Conservation (phyloP, 2,329 filamentous ascomycete species). For the Bipolaris zeicola region DNA sequence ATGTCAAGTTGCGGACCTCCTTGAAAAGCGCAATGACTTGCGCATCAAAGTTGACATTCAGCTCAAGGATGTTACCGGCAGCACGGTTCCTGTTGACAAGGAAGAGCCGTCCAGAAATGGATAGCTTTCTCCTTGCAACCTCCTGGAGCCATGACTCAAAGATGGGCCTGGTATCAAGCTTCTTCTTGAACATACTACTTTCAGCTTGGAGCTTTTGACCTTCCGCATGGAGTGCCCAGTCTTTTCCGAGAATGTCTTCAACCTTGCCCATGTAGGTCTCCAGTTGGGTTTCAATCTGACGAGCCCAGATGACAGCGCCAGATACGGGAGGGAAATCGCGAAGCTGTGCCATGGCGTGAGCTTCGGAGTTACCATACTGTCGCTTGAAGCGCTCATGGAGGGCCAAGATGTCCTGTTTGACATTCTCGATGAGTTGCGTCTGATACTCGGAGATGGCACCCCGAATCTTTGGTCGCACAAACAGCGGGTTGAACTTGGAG, state of each 20-base stretch:
- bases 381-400: constrained; percentile 98
- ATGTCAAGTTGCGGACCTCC: constrained; percentile 92
- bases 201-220: constrained; percentile 92
- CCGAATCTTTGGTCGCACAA: constrained; percentile 98
- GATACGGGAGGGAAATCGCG: constrained; percentile 95
- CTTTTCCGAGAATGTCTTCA: constrained; percentile 93
- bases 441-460: constrained; percentile 98
- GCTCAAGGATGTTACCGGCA: constrained; percentile 85
- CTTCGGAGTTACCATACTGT: constrained; percentile 97
- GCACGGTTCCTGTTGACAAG: constrained; percentile 85
- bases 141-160: constrained; percentile 96
- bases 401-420: constrained; percentile 91
- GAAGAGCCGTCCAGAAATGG: constrained; percentile 90
- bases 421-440: constrained; percentile 95
- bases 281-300: constrained; percentile 94
- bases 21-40: constrained; percentile 99
- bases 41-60: constrained; percentile 94
- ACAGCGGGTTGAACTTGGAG: constrained; percentile 98
- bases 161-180: constrained; percentile 90
- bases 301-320: constrained; percentile 95
- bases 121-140: constrained; percentile 84
- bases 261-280: constrained; percentile 98
- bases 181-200: constrained; percentile 92
- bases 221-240: constrained; percentile 93
- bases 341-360: constrained; percentile 96